A percentile compares a stretch with the other conserved stretches of the same genome.
phyloP scores from a whole-genome alignment of 2,329 filamentous ascomycete genomes.

The Phyllosticta citribraziliensis region DNA sequence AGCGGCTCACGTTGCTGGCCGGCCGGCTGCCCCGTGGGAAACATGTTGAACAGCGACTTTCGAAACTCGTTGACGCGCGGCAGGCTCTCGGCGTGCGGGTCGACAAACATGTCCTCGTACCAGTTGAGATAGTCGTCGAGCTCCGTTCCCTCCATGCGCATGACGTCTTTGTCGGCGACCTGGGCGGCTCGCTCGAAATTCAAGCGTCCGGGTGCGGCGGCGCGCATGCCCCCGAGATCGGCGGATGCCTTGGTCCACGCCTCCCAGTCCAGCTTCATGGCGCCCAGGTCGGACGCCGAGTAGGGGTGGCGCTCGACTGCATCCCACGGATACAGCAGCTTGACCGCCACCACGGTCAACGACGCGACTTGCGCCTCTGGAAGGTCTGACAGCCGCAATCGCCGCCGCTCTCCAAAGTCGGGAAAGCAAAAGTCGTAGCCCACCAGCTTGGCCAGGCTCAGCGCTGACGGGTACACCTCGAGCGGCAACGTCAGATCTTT shows the following conservation, averaged over 20 bases:
- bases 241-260: constrained; percentile 43
- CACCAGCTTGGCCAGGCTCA: constrained; percentile 44
- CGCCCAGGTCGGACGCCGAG: constrained; percentile 46
- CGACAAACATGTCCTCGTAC: constrained; percentile 59
- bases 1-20: constrained; percentile 7
- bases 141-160: constrained; percentile 49
- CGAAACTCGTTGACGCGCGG: constrained; percentile 22
- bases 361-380: constrained; percentile 66
- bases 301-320: constrained; percentile 41
- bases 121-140: constrained; percentile 72
- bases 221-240: neutral
- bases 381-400: constrained; percentile 19
- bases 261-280: constrained; percentile 60
- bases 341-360: constrained; percentile 64
- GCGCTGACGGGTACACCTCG: constrained; percentile 53
- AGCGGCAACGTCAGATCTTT: constrained; percentile 65
- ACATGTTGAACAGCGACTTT: constrained; percentile 30
- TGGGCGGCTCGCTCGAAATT: constrained; percentile 38
- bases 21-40: constrained; percentile 22
- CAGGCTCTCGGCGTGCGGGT: constrained; percentile 30
- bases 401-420: constrained; percentile 18
- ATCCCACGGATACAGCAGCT: constrained; percentile 70
- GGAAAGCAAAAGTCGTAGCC: constrained; percentile 50
- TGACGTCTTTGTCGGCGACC: constrained; percentile 52
- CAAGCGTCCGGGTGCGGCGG: constrained; percentile 14